Evolutionary conservation across 108 stramenopile species (phyloP).

Genomic region (Seminavis robusta): DNA sequence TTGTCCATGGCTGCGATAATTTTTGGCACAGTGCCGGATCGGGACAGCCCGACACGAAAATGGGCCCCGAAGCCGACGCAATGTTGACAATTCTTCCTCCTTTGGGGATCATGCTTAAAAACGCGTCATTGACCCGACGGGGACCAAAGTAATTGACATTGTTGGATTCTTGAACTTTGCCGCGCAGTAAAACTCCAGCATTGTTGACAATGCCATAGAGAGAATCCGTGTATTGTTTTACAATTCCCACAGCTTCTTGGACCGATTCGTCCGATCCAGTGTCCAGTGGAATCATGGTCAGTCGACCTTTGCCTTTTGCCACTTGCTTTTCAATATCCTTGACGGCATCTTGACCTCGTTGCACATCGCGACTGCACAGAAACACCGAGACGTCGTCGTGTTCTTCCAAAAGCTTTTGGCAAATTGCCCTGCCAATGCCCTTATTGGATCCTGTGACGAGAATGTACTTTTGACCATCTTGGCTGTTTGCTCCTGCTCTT

Average conservation of each 20-base stretch:
- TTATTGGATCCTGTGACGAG: slow-evolving; percentile 49
- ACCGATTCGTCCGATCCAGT: slow-evolving; percentile 36
- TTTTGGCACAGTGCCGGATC: not conserved
- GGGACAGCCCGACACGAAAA: slow-evolving; percentile 13
- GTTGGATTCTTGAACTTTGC: slow-evolving; percentile 12
- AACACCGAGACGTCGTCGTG: slow-evolving; percentile 48
- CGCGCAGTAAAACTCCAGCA: slow-evolving; percentile 29
- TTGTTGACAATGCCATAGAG: slow-evolving; percentile 62
- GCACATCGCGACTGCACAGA: slow-evolving; percentile 35
- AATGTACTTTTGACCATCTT: too few relatives aligned
- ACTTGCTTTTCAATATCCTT: slow-evolving; percentile 24
- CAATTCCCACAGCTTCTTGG: slow-evolving; percentile 22
- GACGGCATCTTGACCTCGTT: slow-evolving; percentile 35
- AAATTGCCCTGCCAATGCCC: slow-evolving; percentile 56
- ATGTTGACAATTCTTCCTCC: slow-evolving; percentile 60
- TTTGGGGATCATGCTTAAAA: not conserved
- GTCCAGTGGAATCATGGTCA: slow-evolving; percentile 46
- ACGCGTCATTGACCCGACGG: slow-evolving; percentile 44
- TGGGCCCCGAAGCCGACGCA: slow-evolving; percentile 46
- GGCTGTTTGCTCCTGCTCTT: too few relatives aligned
- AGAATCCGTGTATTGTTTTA: not conserved
- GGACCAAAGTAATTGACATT: slow-evolving; percentile 58
- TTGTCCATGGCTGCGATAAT: slow-evolving; percentile 25
- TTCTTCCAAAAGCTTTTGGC: slow-evolving; percentile 43
- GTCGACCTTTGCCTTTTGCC: not conserved